A percentile compares a stretch with the other conserved stretches of the same genome.
Conservation (phyloP, 306 rosid genomes). For the Rosa lucieae region DNA sequence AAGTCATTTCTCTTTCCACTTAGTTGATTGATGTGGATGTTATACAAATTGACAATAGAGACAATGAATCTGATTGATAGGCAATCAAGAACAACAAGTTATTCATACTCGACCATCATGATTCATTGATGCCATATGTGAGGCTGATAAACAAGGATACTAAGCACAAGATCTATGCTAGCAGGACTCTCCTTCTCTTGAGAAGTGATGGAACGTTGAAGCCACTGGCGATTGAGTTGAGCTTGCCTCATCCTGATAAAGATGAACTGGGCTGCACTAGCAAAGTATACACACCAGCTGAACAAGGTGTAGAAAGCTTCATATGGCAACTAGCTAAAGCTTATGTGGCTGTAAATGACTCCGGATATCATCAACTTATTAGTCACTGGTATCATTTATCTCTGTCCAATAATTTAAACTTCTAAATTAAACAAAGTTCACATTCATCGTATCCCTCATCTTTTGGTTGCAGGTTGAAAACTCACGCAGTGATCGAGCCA, state of each 20-base stretch:
- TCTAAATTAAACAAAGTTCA: background rate
- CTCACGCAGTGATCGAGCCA: slow-evolving; percentile 71
- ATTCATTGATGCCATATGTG: slow-evolving; percentile 50
- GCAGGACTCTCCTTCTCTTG: slow-evolving; percentile 55
- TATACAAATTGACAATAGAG: background rate
- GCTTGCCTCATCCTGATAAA: slow-evolving; percentile 44
- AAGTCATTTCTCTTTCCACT: background rate
- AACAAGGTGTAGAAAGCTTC: slow-evolving; percentile 40
- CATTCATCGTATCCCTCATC: background rate
- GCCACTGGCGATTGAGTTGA: slow-evolving; percentile 64
- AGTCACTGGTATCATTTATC: slow-evolving; percentile 52
- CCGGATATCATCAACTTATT: slow-evolving; percentile 59
- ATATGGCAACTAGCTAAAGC: slow-evolving; percentile 66
- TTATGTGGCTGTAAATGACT: slow-evolving; percentile 58
- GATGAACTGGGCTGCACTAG: slow-evolving; percentile 49
- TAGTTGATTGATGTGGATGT: background rate
- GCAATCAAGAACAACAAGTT: slow-evolving; percentile 47
- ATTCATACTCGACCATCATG: slow-evolving; percentile 62
- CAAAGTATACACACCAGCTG: slow-evolving; percentile 48
- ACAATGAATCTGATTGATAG: slow-evolving; percentile 29
- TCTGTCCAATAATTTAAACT: background rate
- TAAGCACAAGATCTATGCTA: slow-evolving; percentile 44
- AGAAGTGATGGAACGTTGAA: slow-evolving; percentile 55
- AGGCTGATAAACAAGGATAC: slow-evolving; percentile 31
- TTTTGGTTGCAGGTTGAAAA: slow-evolving; percentile 44